Conservation (phyloP, 371 early-diverging fungal species). For the Lichtheimia ornata region DNA sequence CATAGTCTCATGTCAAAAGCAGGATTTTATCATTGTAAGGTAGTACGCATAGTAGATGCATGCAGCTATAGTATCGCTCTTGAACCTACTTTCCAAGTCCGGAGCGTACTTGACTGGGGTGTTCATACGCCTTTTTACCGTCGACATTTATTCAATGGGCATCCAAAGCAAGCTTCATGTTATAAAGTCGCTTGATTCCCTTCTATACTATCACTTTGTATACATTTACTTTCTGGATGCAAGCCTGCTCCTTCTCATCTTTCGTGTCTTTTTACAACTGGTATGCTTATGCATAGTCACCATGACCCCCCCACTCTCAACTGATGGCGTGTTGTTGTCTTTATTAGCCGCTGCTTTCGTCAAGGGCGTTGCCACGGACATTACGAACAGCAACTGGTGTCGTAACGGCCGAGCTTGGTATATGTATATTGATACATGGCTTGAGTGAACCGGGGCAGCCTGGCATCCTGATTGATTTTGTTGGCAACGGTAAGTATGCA, state of each 20-base stretch:
- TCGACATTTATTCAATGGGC: constrained; percentile 25
- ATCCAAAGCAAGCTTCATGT: constrained; percentile 46
- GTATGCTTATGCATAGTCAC: constrained; percentile 21
- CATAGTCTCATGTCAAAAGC: no score
- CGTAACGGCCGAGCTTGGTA: constrained; percentile 25
- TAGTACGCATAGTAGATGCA: no score
- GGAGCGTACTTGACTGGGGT: no score
- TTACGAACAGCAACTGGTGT: constrained; percentile 36
- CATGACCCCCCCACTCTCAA: no score
- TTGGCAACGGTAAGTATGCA: constrained; percentile 40
- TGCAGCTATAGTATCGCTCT: no score
- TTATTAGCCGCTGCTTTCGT: constrained; percentile 24
- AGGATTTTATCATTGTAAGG: no score
- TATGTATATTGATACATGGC: constrained; percentile 36
- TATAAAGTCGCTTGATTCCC: constrained; percentile 41
- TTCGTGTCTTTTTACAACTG: constrained; percentile 39
- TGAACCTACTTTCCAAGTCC: no score
- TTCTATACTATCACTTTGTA: constrained; percentile 42
- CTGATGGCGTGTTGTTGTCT: neutral
- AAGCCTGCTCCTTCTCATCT: constrained; percentile 35
- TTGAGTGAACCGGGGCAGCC: constrained; percentile 40
- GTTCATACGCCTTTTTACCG: no score
- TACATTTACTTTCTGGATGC: constrained; percentile 47
- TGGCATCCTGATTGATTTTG: constrained; percentile 49
- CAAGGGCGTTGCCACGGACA: constrained; percentile 31